Evolutionary conservation across 495 filamentous ascomycete species (phyloP).

Genomic region (Tetracladium setigerum): DNA sequence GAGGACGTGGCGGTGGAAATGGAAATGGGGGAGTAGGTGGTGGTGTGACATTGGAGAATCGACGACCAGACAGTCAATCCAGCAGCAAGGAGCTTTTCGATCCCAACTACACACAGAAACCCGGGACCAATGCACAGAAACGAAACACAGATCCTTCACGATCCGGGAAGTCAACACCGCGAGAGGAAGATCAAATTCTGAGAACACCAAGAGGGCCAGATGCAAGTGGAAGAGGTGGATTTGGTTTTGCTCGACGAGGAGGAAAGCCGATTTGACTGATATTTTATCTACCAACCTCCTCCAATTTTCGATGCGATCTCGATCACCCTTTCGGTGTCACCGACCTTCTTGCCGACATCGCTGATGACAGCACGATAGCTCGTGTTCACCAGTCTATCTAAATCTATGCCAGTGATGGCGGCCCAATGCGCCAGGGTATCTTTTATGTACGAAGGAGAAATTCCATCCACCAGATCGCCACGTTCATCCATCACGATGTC

Average conservation of each 20-base stretch:
- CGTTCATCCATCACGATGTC: conserved; percentile 13
- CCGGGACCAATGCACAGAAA: conserved; percentile 45
- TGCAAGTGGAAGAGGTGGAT: conserved; percentile 64
- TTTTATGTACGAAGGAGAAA: conserved; percentile 46
- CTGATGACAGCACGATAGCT: conserved; percentile 88
- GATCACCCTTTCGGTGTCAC: conserved; percentile 72
- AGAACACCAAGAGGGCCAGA: conserved; percentile 71
- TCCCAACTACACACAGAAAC: conserved; percentile 57
- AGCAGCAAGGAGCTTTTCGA: conserved; percentile 47
- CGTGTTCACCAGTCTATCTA: conserved; percentile 72
- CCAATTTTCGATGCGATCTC: conserved; percentile 89
- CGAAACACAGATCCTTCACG: conserved; percentile 37
- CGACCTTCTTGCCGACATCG: conserved; percentile 74
- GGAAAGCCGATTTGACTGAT: conserved; percentile 19
- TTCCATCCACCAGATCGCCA: conserved; percentile 41
- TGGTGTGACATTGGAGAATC: conserved; percentile 13
- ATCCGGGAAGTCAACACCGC: conserved; percentile 34
- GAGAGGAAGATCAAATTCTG: conserved; percentile 43
- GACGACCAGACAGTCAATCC: conserved; percentile 13
- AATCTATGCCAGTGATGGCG: conserved; percentile 53
- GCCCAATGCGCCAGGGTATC: conserved; percentile 68
- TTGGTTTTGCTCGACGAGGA: conserved; percentile 34
- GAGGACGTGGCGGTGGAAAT: conserved; percentile 11
- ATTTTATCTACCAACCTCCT: conserved; percentile 71
- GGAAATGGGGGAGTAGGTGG: conserved; percentile 9